Evolutionary conservation across 176 grass and related monocot species (phyloP), one percentile per base, ranked within the genome.

Genomic region (Juncus inflexus): DNA sequence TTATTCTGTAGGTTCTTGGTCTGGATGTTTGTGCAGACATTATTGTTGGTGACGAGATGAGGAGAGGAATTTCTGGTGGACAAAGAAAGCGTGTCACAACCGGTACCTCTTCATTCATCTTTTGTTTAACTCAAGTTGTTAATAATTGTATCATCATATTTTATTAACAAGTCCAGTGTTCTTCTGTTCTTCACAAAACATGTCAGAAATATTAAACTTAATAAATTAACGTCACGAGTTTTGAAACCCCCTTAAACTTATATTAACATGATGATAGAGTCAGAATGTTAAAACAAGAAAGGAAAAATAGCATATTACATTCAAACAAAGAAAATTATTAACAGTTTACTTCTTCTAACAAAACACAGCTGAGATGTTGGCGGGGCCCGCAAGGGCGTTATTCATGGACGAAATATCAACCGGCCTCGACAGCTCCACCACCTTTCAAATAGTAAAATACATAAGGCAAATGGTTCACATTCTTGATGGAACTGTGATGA

Each of bases 11-110:
- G 86, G 70, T 79, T 2, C 83, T 86, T 61, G 87, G 87, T 51
- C 63, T 90, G 58, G 83, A 86, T 37, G 77, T 77, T 61, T 90
- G 87, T 11, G 76, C 83, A 56, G 76, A 90, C 69, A 90, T 74
- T 65, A 74, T 86, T 70, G 87, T 90, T 61, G 87, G 87, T 42
- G 83, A 77, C 83, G 63, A 82, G 54, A 86, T 90, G 87, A 79
- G 68, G 79, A 79, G 87, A 62, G 87, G 87, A 55, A 90, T 90
- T 60, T 90, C 87, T 61, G 86, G 86, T 6, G 86, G 86, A 19
- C 69, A 89, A 72, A 88, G 80, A 57, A 89, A 89, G 55, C 77
- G 86, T 61, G 69, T 85, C 52, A 85, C 86, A 77, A 90, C 86
- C 40, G 86, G 86, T 90, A 75, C 45, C 61, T 11, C 36, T 40